Evolutionary conservation across 2,329 filamentous ascomycete genomes (phyloP), one percentile per base, ranked within the genome.

Genomic region (Microsporum ferrugineum): DNA sequence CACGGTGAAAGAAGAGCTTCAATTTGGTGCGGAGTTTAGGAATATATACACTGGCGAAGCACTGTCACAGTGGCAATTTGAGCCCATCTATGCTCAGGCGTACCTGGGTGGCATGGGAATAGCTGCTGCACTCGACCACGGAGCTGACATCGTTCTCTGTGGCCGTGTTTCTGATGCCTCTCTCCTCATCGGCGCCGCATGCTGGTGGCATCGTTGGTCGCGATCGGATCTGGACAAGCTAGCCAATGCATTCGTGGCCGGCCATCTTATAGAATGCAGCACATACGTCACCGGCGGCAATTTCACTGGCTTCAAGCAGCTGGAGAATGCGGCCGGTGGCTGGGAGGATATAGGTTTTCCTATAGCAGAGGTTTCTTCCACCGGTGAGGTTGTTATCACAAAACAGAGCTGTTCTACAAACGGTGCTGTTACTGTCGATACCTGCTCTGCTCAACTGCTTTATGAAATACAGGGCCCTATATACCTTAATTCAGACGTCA

Each of bases 401-500:
- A 79, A 78, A 64, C 75, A 78, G 59, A 68, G 71, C 5, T 68
- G 70, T 61, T 67, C 70, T 5, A 68, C 66, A 1, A 74, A 73
- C 1, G 77, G 78, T n/a, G 64, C 71, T 1, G 72, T 78, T 17
- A 76, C 73, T 0, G 75, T 78, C 5, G 77, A 82, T 60, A 83
- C 80, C 0, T 78, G 80, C 60, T 76, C 76, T 0, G 78, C 76
- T 2, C 81, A 83, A 63, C 70, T 82, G 2, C 65, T 83, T 1
- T 83, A 82, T 65, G 80, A 82, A 67, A 78, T 82, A 14, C 79
- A 82, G 64, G 80, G 80, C 3, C 78, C 78, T 0, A 78, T 76
- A 73, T 84, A 84, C 67, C 81, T 77, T 73, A 83, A 83, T 70
- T 79, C 77, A 0, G 82, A 84, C 63, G 81, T 83, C 34, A 82